Evolutionary conservation across 257 asterid species (phyloP).

Genomic region (Solanum lycopersicoides): DNA sequence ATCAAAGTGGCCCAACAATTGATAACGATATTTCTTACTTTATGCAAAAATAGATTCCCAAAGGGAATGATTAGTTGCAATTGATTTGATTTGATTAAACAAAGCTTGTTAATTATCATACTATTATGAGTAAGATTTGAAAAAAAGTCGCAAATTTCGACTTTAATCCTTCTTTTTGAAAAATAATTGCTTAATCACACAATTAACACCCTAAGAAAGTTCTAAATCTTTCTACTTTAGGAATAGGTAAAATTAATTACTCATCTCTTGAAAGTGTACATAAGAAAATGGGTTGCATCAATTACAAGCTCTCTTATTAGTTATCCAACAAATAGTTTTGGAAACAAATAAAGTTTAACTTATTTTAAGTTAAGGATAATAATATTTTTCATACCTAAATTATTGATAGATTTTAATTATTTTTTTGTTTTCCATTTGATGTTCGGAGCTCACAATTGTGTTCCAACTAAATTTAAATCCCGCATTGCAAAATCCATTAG

Average conservation of each 20-base stretch:
- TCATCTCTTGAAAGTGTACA: neutral
- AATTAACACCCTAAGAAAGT: neutral
- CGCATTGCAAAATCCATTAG: too few species aligned
- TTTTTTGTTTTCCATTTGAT: too few species aligned
- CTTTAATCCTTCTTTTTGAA: neutral
- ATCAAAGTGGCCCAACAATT: neutral
- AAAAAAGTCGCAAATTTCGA: neutral
- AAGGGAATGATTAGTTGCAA: constrained; percentile 17
- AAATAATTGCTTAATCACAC: neutral
- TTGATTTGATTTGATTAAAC: constrained; percentile 13
- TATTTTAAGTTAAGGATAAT: neutral
- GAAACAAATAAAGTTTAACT: too few species aligned
- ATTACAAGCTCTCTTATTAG: neutral
- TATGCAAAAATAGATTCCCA: neutral
- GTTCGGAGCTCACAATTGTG: fast-evolving
- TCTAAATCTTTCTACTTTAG: neutral
- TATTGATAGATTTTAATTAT: neutral
- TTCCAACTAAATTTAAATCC: too few species aligned
- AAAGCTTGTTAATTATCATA: too few species aligned
- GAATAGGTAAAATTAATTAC: neutral
- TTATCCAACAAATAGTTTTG: neutral
- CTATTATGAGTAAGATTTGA: neutral
- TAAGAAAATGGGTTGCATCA: neutral
- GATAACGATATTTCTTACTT: neutral
- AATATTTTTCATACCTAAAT: neutral